These are phyloP conservation scores for Beverwykella pulmonaria DNA, from an alignment of 495 filamentous ascomycete genomes.

Conservation along the genomic window DNA sequence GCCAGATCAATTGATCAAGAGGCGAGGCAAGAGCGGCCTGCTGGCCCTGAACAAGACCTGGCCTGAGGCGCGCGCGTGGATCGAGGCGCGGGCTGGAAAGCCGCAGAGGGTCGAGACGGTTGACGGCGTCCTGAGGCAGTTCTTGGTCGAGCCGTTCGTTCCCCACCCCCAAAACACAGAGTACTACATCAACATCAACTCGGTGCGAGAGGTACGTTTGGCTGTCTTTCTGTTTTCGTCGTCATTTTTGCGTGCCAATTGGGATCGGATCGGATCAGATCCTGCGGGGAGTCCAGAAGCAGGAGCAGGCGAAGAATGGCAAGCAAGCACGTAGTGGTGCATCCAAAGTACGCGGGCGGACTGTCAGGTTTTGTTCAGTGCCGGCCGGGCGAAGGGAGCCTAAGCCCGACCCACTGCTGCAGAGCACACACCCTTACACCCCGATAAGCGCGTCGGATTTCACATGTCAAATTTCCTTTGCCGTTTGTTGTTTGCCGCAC, in stretches of 20 bases:
- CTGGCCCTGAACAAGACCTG: slow-evolving; percentile 97
- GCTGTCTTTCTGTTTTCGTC: slow-evolving; percentile 19
- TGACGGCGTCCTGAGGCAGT: slow-evolving; percentile 83
- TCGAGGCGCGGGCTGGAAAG: slow-evolving; percentile 89
- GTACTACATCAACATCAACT: slow-evolving; percentile 98
- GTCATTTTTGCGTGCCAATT: slow-evolving; percentile 18
- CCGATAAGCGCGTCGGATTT: slow-evolving; percentile 10
- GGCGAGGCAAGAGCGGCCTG: slow-evolving; percentile 96
- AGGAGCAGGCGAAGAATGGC: background rate
- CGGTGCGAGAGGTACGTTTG: slow-evolving; percentile 78
- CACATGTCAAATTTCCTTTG: slow-evolving; percentile 24
- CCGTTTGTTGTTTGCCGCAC: background rate
- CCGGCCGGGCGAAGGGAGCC: slow-evolving; percentile 62
- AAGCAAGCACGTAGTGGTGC: background rate
- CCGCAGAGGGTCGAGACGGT: slow-evolving; percentile 88
- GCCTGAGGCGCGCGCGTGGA: slow-evolving; percentile 89
- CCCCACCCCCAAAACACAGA: slow-evolving; percentile 91
- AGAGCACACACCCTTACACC: slow-evolving; percentile 21
- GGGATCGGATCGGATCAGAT: too few relatives aligned
- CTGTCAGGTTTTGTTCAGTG: slow-evolving; percentile 30
- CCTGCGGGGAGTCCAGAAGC: background rate
- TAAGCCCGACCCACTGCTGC: slow-evolving; percentile 36
- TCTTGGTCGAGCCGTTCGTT: slow-evolving; percentile 98
- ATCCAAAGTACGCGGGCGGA: slow-evolving; percentile 17
- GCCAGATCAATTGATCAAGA: slow-evolving; percentile 99